Evolutionary conservation across 257 asterid genomes (phyloP).

Genomic region (Craterostigma plantagineum): DNA sequence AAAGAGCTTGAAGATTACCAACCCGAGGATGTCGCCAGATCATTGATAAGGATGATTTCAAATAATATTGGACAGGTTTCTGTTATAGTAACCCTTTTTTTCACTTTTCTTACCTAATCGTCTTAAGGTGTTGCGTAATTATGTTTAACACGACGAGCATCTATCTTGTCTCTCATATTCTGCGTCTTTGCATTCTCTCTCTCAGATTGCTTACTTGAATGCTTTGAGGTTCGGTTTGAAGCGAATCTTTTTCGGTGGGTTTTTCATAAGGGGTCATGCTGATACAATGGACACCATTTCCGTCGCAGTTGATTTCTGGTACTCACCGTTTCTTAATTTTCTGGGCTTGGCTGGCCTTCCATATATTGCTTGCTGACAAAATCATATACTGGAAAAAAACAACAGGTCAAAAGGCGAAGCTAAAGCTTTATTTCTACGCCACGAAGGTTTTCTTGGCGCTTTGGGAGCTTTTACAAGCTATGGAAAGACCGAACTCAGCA

Average conservation of each 20-base stretch:
- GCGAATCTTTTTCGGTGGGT: slow-evolving; percentile 71
- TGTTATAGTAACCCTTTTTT: too few species aligned
- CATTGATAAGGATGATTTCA: slow-evolving; percentile 7
- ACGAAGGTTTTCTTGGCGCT: slow-evolving; percentile 10
- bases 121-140: too few species aligned
- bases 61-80: slow-evolving; percentile 5
- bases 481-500: slow-evolving; percentile 1
- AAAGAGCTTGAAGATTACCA: slow-evolving; percentile 5
- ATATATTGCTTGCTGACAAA: too few species aligned
- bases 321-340: too few species aligned
- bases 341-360: too few species aligned
- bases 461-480: slow-evolving; percentile 9
- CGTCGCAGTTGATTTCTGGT: slow-evolving; percentile 77
- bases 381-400: neutral
- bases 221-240: neutral
- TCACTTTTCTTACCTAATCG: too few species aligned
- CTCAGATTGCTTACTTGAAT: slow-evolving; percentile 9
- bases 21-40: slow-evolving; percentile 4
- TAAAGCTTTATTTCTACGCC: slow-evolving; percentile 9
- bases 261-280: slow-evolving; percentile 74
- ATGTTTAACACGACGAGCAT: neutral
- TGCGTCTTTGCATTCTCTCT: neutral
- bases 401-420: slow-evolving; percentile 11
- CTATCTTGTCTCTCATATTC: too few species aligned
- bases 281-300: slow-evolving; percentile 96